Evolutionary conservation across 2,329 filamentous ascomycete genomes (phyloP).

Genomic region (Dichotomopilus funicola): DNA sequence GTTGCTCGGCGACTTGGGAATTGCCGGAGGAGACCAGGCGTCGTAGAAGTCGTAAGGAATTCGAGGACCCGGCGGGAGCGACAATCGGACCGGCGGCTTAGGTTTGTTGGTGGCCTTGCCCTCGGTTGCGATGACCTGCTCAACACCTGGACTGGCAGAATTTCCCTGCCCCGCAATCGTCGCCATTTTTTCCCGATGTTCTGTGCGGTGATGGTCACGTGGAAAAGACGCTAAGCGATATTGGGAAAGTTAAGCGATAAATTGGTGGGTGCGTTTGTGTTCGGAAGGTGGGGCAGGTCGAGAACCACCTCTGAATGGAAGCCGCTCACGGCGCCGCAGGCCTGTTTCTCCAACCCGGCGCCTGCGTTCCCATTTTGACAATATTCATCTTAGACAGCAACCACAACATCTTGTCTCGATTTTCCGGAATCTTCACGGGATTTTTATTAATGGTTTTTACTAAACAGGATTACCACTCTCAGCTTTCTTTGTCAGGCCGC

Average conservation of each 20-base stretch:
- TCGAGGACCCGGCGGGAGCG: constrained; percentile 12
- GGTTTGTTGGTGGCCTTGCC: constrained; percentile 16
- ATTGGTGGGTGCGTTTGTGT: neutral
- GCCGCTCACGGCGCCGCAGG: no score
- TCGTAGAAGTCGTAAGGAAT: constrained; percentile 16
- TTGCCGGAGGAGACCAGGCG: constrained; percentile 15
- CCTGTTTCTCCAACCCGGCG: no score
- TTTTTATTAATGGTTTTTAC: no score
- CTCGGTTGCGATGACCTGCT: constrained; percentile 2
- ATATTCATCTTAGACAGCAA: no score
- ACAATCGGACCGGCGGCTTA: constrained; percentile 12
- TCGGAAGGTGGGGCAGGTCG: constrained; percentile 2
- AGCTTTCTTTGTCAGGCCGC: no score
- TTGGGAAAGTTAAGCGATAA: constrained; percentile 13
- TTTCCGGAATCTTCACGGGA: no score
- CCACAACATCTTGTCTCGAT: no score
- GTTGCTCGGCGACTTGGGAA: constrained; percentile 4
- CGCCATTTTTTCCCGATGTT: constrained; percentile 23
- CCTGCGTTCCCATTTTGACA: no score
- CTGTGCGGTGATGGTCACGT: constrained; percentile 22
- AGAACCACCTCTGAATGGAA: neutral
- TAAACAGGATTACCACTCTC: no score
- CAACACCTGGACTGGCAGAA: constrained; percentile 17
- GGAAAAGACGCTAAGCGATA: constrained; percentile 6
- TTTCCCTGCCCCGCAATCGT: constrained; percentile 23